phyloP scores from a whole-genome alignment of 129 eudicot species.

The Escallonia herrerae region DNA sequence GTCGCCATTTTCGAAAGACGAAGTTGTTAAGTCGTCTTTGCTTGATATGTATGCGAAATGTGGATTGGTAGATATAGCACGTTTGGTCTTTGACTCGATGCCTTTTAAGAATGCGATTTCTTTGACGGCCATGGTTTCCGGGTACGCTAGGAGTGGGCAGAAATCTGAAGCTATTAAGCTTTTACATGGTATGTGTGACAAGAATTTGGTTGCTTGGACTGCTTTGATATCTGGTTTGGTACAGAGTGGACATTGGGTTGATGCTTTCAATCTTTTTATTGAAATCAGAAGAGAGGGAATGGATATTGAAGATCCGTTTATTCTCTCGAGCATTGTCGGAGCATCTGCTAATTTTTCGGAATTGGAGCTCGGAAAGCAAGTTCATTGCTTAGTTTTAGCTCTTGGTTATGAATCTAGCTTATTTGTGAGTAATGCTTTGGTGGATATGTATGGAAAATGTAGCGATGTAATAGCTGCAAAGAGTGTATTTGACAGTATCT shows the following conservation, averaged over 20 bases:
- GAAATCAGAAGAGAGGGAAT: conserved; percentile 57
- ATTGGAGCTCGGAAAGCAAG: conserved; percentile 69
- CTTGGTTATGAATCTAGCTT: conserved; percentile 59
- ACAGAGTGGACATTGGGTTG: conserved; percentile 50
- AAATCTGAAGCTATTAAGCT: conserved; percentile 51
- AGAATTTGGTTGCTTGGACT: conserved; percentile 55
- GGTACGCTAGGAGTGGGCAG: conserved; percentile 58
- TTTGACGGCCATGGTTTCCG: conserved; percentile 65
- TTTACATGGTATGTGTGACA: conserved; percentile 31
- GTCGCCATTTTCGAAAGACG: conserved; percentile 46
- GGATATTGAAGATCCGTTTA: conserved; percentile 45
- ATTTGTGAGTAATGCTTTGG: conserved; percentile 50
- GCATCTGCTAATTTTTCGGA: conserved; percentile 63
- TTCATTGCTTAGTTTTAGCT: conserved; percentile 46
- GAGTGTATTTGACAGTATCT: conserved; percentile 28
- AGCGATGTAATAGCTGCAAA: conserved; percentile 67
- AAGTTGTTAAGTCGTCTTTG: conserved; percentile 57
- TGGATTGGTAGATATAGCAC: conserved; percentile 52
- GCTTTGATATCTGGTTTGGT: conserved; percentile 77
- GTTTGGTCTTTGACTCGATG: conserved; percentile 51
- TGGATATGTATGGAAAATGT: conserved; percentile 92
- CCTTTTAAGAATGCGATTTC: conserved; percentile 39
- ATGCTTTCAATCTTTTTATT: conserved; percentile 43
- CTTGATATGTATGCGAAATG: conserved; percentile 88
- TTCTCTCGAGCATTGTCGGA: conserved; percentile 55